phyloP scores from a whole-genome alignment of 192 early-diverging fungal species.

The Piromyces finnis region DNA sequence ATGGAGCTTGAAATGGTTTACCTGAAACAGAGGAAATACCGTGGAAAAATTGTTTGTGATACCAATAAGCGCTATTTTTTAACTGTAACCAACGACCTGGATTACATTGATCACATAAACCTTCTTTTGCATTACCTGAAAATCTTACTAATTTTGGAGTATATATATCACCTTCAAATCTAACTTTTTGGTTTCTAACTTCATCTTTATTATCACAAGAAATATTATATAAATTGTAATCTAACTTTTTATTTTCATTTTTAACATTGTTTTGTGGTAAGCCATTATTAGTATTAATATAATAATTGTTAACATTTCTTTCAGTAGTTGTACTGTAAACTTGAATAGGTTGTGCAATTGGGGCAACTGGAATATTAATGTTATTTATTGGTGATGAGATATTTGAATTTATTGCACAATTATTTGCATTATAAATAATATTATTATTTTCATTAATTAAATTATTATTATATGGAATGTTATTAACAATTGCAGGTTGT shows the following conservation, averaged over 20 bases:
- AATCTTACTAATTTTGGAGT: constrained; percentile 71
- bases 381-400: no score
- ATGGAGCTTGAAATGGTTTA: constrained; percentile 47
- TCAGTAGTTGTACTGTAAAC: background rate
- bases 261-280: background rate
- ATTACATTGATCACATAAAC: constrained; percentile 62
- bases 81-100: constrained; percentile 76
- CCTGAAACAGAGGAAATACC: constrained; percentile 76
- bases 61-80: constrained; percentile 80
- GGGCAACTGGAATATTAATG: no score
- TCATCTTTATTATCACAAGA: background rate
- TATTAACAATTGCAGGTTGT: no score
- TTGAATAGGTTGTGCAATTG: background rate
- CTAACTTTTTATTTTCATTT: background rate
- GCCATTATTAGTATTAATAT: background rate
- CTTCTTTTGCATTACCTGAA: constrained; percentile 56
- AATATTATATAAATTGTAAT: background rate
- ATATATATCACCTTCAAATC: constrained; percentile 54
- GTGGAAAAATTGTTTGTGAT: constrained; percentile 74
- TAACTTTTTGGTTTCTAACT: constrained; percentile 34
- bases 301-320: background rate
- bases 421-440: no score
- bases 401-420: no score
- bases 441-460: no score
- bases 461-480: no score